phyloP scores from a whole-genome alignment of 2,329 filamentous ascomycete species.

The Helotiales sp. region DNA sequence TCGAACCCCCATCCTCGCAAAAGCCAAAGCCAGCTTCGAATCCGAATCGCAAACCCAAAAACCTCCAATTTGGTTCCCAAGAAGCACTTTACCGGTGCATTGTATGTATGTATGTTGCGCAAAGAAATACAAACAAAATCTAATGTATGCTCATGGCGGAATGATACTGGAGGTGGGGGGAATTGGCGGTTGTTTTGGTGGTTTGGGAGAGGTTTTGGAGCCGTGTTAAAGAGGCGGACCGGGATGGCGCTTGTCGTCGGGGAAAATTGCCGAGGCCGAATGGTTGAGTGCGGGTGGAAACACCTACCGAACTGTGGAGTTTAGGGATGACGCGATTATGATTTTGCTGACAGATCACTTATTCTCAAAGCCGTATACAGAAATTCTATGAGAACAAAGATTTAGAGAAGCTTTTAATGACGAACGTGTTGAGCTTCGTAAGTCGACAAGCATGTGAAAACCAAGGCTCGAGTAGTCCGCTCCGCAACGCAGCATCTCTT shows the following conservation, averaged over 20 bases:
- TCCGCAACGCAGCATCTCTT: too few relatives aligned
- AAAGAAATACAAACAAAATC: not conserved
- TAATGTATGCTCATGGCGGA: not conserved
- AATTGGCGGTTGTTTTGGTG: not conserved
- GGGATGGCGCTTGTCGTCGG: not conserved
- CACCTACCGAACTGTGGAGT: too few relatives aligned
- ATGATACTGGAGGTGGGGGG: not conserved
- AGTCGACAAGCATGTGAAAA: not conserved
- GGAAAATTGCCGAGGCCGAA: slow-evolving; percentile 8
- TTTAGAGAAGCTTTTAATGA: too few relatives aligned
- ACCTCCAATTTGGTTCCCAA: not conserved
- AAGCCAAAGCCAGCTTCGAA: not conserved
- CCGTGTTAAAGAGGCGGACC: not conserved
- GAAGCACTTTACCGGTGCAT: not conserved
- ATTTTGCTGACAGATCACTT: too few relatives aligned
- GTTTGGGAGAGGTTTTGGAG: not conserved
- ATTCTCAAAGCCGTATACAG: too few relatives aligned
- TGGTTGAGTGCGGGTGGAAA: not conserved
- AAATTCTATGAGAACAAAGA: too few relatives aligned
- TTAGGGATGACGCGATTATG: too few relatives aligned
- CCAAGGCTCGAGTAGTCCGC: not conserved
- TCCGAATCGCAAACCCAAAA: not conserved
- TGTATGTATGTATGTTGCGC: not conserved
- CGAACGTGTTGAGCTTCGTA: too few relatives aligned
- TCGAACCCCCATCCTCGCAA: not conserved